Evolutionary conservation across 2,329 filamentous ascomycete species (phyloP), one percentile per base, ranked within the genome.

Genomic region (Fusarium mundagurra): DNA sequence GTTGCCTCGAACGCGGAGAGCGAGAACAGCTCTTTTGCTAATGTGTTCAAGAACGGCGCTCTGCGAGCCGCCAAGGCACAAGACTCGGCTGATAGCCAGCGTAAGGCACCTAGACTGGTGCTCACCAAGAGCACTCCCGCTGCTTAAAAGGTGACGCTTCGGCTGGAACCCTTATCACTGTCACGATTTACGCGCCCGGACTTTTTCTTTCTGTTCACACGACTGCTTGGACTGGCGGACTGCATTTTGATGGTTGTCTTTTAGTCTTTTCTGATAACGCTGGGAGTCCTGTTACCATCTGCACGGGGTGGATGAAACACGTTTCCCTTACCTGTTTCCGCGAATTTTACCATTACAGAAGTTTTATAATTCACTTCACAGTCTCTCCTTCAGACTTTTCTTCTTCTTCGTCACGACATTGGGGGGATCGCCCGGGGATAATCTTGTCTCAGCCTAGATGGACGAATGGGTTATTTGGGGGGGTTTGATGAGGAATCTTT

Each of bases 71-170:
- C 86, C 84, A 88, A 91, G 81, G 83, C 79, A 43, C 83, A 89
- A 72, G 87, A 91, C 77, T 85, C 85, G 47, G 83, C 84, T 59
- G 88, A 89, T 73, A 87, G 88, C 67, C 91, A 94, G 84, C 94
- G 94, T 84, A 95, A 92, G 87, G 93, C 93, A 77, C 93, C 94
- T 61, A 92, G 95, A 88, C 90, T 98, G 80, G 93, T 98, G 76
- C 89, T 98, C 76, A 95, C 93, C 76, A 95, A 92, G 82, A 77
- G 60, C 71, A 78, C 64, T 9, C 54, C 73, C 22, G 64, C 69
- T 71, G 76, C 71, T 73, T 77, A 69, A 54, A 58, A 75, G 75
- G 75, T 77, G 69, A 77, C 58, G 72, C 76, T 71, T 69, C 59
- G 63, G 62, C 74, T 62, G 29, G 57, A 62, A 75, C 67, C 64